Percentiles rank a stretch among this genome's conserved stretches.
phyloP scores from a whole-genome alignment of 148 eudicot genomes.

The Nyssa sinensis region DNA sequence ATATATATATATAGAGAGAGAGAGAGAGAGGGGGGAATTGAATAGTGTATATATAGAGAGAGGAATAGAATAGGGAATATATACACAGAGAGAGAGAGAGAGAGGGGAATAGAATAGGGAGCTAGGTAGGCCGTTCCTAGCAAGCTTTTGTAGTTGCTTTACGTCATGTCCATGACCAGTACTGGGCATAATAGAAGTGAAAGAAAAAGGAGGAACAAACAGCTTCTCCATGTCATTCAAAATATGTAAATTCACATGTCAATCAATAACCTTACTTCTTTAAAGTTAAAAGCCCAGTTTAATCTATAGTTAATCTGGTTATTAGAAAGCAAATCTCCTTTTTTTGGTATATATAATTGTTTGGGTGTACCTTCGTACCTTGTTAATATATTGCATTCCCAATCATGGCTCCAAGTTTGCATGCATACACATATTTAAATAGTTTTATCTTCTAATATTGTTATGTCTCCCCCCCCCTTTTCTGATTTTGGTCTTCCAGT shows the following conservation, averaged over 20 bases:
- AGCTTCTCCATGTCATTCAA: not conserved
- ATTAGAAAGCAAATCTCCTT: too few relatives aligned
- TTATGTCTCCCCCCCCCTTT: too few relatives aligned
- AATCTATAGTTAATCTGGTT: not conserved
- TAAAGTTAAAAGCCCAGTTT: too few relatives aligned
- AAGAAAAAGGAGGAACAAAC: not conserved
- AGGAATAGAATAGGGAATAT: not conserved
- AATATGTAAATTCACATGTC: not conserved
- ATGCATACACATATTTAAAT: too few relatives aligned
- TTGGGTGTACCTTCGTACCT: too few relatives aligned
- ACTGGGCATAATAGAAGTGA: not conserved
- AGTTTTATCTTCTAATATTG: too few relatives aligned
- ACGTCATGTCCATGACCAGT: conserved; percentile 28
- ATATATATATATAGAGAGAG: not conserved
- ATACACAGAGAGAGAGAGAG: not conserved
- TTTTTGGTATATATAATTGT: too few relatives aligned
- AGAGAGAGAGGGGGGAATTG: not conserved
- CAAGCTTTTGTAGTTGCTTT: conserved; percentile 18
- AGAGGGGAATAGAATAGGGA: not conserved
- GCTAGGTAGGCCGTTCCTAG: conserved; percentile 5
- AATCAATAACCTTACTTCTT: not conserved
- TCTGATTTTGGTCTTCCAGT: too few relatives aligned
- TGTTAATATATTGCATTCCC: too few relatives aligned
- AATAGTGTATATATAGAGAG: not conserved
- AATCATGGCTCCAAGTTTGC: too few relatives aligned